Evolutionary conservation across 306 rosid species (phyloP), one percentile per base, ranked within the genome.

Genomic region (Citrullus mucosospermus): DNA sequence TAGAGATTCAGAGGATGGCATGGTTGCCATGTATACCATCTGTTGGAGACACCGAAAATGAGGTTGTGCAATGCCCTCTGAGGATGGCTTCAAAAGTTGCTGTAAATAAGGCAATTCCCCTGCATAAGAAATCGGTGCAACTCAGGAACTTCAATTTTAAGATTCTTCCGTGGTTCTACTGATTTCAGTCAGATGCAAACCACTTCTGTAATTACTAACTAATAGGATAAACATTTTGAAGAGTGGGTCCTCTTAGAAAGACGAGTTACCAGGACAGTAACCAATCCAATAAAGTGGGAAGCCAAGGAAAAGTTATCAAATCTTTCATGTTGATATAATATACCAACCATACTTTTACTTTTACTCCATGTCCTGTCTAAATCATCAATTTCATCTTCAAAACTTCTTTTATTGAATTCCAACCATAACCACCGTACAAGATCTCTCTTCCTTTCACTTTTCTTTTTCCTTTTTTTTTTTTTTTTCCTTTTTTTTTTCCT

Each of bases 31-130:
- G 59, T 28, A 22, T 86, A 90, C 98, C 96, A 84, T 85, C 63
- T 84, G 88, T 54, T 87, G 98, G 59, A 86, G 82, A 78, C 83
- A 83, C 53, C 76, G 84, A 87, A 72, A 84, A 65, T 87, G 61
- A 16, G 97, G 97, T 84, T 90, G 90, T 51, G 88, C 60, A 68
- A 84, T 56, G 67, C 78, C 73, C n/a, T 92, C 76, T n/a, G 82
- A 54, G 63, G 87, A 69, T 46, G 85, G 86, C 17, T 78, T 87
- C 76, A 86, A 80, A 32, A 86, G 82, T 39, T 88, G 85, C 81
- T 68, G 90, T 17, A 88, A 75, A 78, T 57, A 77, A 79, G 85
- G 58, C 70, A 79, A 81, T 79, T 83, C 85, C 78, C 87, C 98
- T 93, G 74, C 79, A 87, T 78, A 50, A 80, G 66, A 48, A 65